Evolutionary conservation across 257 asterid genomes (phyloP), one percentile per base, ranked within the genome.

Genomic region (Nicotiana knightiana): DNA sequence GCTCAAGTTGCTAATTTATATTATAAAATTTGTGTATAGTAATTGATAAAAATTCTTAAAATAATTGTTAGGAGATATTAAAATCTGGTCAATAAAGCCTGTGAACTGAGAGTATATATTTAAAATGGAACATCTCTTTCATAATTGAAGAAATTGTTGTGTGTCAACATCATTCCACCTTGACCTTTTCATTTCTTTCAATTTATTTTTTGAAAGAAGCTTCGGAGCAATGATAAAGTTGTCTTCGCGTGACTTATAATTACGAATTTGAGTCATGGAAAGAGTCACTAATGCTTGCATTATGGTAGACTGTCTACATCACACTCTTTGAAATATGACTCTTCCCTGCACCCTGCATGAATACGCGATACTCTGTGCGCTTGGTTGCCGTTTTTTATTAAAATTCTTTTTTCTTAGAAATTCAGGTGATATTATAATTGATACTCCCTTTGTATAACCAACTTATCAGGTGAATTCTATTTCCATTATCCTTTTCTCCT

Each of bases 261-360:
- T 0, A 43, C 0, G 0, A 43, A 8, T 43, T 8, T 8, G 51
- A 43, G 12, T 1, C 3, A 0, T 43, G 0, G 2, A 43, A 43
- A 0, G 0, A 0, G 3, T 3, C 1, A 9, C 0, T 0, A 39
- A 39, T 39, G 1, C 9, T 39, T 6, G 10, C 1, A 43, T 43
- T 43, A 43, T 11, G 0, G 3, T 43, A 43, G 12, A 43, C 3
- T 9, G 0, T 2, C 1, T 43, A 43, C 0, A 2, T 43, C 51
- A 43, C 1, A 43, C 12, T 43, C 0, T 1, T 2, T 43, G 48
- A 0, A 12, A 43, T 43, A 1, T 3, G 51, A 0, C 3, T 43
- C 2, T 43, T 43, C 0, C 0, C 11, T 1, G 3, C 0, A 2
- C 0, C 3, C 3, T 43, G 3, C 3, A 43, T 43, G 3, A 9